Base-by-base conservation (phyloP, 768 basidiomycete species). In the Gloeopeniophorella convolvens region DNA sequence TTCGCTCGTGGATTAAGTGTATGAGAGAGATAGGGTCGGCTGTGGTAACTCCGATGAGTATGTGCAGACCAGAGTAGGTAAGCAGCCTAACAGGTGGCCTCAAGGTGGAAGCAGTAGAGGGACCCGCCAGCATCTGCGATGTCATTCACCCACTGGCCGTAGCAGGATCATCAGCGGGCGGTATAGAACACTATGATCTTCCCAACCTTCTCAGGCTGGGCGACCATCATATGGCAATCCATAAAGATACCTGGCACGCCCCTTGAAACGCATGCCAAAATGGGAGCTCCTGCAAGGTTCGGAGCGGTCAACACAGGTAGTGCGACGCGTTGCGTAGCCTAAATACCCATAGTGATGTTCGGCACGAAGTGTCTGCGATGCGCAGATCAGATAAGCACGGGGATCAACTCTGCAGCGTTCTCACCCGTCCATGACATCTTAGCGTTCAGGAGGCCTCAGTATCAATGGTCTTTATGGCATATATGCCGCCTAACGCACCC, bases 151-250 rank as follows among this genome's bases (percentile, higher is more conserved):
- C 96, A 98, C 91, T 98, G 50, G 34, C 23, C 18, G 27, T 37
- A 37, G n/a, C 28, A 23, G n/a, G 9, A 35, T n/a, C 20, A 43
- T 21, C 24, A 36, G 36, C 8, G 2, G 20, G 32, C 24, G 28
- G 10, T 5, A 9, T 31, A 31, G 42, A 40, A 18, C 32, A 39
- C 15, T 31, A 15, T 9, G 31, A 23, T 13, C 24, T 31, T 28
- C 7, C 62, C 42, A 58, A 90, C 94, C 75, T 85, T 84, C 63
- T 87, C 89, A 9, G 96, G 96, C 42, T 97, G 73, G 0, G 92
- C 67, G 16, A 99, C 96, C 96, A 99, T 99, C 96, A 98, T 98
- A 69, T 99, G 96, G 68, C 94, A 97, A 68, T 99, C 96, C 95
- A 99, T 98, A 73, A 93, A 98, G 60, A 97, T 96, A 45, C 80